Conservation (phyloP, 495 filamentous ascomycete species). For the Hypoxylon perforatum region DNA sequence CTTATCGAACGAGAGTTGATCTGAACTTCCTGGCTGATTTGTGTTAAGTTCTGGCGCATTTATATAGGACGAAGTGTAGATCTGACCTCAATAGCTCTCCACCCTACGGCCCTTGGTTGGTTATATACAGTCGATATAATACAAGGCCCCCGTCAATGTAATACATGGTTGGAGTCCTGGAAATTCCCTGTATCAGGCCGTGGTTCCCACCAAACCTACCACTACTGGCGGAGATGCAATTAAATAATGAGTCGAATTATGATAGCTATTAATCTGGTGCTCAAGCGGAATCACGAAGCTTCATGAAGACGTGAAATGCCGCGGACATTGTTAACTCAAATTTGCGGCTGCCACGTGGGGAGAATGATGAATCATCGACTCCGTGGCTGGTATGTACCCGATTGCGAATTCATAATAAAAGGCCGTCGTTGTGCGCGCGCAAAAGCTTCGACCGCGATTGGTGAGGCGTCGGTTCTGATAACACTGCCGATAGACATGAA, state of each 20-base stretch:
- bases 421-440: slow-evolving; percentile 67
- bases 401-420: slow-evolving; percentile 67
- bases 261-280: not conserved
- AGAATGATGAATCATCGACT: slow-evolving; percentile 24
- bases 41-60: not conserved
- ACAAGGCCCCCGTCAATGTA: slow-evolving; percentile 3
- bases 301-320: not conserved
- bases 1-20: too few relatives aligned
- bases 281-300: not conserved
- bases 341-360: not conserved
- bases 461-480: slow-evolving; percentile 84
- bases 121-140: slow-evolving; percentile 31
- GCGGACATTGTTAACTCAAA: not conserved
- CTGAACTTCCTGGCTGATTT: too few relatives aligned
- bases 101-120: slow-evolving; percentile 9
- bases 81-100: slow-evolving; percentile 2
- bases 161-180: not conserved
- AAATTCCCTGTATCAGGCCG: slow-evolving; percentile 2
- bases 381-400: slow-evolving; percentile 54
- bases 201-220: slow-evolving; percentile 1
- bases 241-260: slow-evolving; percentile 5
- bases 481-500: slow-evolving; percentile 99
- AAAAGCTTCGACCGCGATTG: slow-evolving; percentile 70
- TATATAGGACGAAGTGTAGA: slow-evolving; percentile 11
- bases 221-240: slow-evolving; percentile 4